phyloP scores from a whole-genome alignment of 2,329 filamentous ascomycete genomes.

The Drechmeria coniospora region DNA sequence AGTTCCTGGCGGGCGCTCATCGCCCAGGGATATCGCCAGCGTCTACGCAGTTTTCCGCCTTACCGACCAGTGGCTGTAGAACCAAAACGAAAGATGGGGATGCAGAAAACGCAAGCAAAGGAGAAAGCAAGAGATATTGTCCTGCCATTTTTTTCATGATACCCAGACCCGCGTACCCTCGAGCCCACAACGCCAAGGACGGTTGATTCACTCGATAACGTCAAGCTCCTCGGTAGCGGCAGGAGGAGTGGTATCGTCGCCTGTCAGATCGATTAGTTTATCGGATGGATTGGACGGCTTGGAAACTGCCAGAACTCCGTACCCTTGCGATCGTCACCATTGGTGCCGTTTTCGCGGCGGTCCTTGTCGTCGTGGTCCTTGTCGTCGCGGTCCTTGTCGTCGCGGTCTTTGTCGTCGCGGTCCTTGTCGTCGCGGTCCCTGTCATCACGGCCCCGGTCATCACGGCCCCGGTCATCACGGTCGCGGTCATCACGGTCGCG shows the following conservation, averaged over 20 bases:
- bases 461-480: too few relatives aligned
- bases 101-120: slow-evolving; percentile 3
- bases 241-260: slow-evolving; percentile 56
- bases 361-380: too few relatives aligned
- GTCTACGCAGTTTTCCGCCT: slow-evolving; percentile 11
- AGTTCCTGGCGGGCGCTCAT: slow-evolving; percentile 1
- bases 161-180: slow-evolving; percentile 3
- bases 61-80: slow-evolving; percentile 9
- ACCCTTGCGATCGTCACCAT: slow-evolving; percentile 89
- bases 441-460: too few relatives aligned
- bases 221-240: slow-evolving; percentile 88
- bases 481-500: slow-evolving; percentile 60
- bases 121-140: slow-evolving; percentile 10
- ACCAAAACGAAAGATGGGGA: slow-evolving; percentile 6
- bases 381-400: too few relatives aligned
- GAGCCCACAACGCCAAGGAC: slow-evolving; percentile 3
- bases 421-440: too few relatives aligned
- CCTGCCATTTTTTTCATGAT: slow-evolving; percentile 2
- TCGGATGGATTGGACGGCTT: background rate
- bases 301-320: slow-evolving; percentile 12
- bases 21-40: slow-evolving; percentile 3
- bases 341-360: slow-evolving; percentile 63
- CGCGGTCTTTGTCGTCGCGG: too few relatives aligned
- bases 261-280: slow-evolving; percentile 1
- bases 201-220: slow-evolving; percentile 55